phyloP scores from a whole-genome alignment of 306 rosid genomes.

The Lithocarpus polystachyus region DNA sequence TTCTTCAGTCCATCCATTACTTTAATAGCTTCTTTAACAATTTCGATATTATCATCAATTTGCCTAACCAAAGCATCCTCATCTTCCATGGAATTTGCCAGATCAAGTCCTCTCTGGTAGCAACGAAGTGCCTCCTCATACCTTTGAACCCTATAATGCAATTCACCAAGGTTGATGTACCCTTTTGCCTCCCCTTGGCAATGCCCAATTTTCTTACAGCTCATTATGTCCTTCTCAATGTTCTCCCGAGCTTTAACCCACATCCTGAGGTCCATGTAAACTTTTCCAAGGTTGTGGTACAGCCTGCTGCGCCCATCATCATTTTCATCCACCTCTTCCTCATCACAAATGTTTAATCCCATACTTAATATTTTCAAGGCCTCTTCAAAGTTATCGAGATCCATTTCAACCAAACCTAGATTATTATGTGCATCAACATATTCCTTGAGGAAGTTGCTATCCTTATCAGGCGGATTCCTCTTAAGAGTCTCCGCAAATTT shows the following conservation, averaged over 20 bases:
- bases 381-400: conserved; percentile 69
- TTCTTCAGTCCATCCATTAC: conserved; percentile 57
- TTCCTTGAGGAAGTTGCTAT: conserved; percentile 56
- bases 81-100: conserved; percentile 72
- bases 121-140: conserved; percentile 59
- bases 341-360: conserved; percentile 69
- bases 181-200: conserved; percentile 94
- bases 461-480: conserved; percentile 52
- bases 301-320: conserved; percentile 83
- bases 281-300: conserved; percentile 86
- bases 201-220: conserved; percentile 72
- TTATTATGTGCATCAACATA: conserved; percentile 85
- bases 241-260: conserved; percentile 68
- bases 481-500: conserved; percentile 46
- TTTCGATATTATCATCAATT: conserved; percentile 58
- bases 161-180: conserved; percentile 71
- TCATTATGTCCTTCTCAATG: conserved; percentile 62
- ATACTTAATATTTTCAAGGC: conserved; percentile 47
- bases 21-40: conserved; percentile 42
- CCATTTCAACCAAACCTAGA: conserved; percentile 84
- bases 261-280: conserved; percentile 65
- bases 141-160: conserved; percentile 69
- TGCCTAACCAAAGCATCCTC: conserved; percentile 68
- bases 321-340: conserved; percentile 67
- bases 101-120: conserved; percentile 57